phyloP scores from a whole-genome alignment of 2,329 filamentous ascomycete genomes.

The Metarhizium sp. region DNA sequence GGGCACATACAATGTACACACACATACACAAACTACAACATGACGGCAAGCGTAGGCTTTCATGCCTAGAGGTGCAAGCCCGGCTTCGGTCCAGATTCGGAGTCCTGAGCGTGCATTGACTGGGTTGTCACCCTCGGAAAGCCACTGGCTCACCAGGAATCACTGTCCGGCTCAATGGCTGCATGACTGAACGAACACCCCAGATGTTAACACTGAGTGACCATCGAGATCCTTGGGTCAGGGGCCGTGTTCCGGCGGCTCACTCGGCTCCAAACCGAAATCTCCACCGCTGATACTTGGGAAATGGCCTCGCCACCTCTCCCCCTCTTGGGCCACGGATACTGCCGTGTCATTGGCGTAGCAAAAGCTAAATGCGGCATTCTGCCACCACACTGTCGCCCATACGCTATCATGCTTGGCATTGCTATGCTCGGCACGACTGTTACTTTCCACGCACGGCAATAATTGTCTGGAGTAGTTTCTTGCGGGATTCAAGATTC shows the following conservation, averaged over 20 bases:
- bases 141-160: neutral
- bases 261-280: conserved; percentile 28
- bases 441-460: neutral
- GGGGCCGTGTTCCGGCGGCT: conserved; percentile 19
- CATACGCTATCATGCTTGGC: conserved; percentile 12
- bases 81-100: neutral
- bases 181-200: neutral
- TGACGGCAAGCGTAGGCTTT: too few relatives aligned
- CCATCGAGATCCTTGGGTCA: conserved; percentile 16
- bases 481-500: neutral
- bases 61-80: too few relatives aligned
- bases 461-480: neutral
- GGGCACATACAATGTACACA: neutral
- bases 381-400: conserved; percentile 15
- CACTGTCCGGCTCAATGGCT: neutral
- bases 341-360: conserved; percentile 25
- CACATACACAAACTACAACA: too few relatives aligned
- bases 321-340: conserved; percentile 19
- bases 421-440: neutral
- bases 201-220: neutral
- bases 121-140: neutral
- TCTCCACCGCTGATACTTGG: conserved; percentile 14
- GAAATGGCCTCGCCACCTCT: conserved; percentile 19
- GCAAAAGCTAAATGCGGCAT: conserved; percentile 17
- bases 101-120: neutral